These are phyloP conservation scores for Spergularia marina DNA, from an alignment of 148 eudicot genomes.

Conservation along the genomic window DNA sequence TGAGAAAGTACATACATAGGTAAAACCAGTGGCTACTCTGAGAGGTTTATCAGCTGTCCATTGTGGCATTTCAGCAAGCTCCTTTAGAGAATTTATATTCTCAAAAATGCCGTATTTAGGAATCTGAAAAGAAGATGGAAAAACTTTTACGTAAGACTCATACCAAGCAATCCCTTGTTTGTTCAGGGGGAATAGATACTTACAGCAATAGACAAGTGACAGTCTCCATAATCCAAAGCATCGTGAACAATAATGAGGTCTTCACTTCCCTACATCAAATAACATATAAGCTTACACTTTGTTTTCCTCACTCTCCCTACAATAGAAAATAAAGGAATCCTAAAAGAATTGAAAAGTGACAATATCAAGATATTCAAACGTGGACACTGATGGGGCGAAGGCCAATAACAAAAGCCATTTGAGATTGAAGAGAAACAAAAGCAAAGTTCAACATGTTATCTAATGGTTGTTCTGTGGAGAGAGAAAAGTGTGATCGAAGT, in stretches of 20 bases:
- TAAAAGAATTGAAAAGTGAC: too few species aligned
- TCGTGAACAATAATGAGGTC: constrained; percentile 88
- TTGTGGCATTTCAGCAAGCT: constrained; percentile 92
- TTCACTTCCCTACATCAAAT: constrained; percentile 65
- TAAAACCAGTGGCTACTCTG: constrained; percentile 90
- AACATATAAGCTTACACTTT: background rate
- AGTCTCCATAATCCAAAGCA: constrained; percentile 78
- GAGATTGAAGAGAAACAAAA: too few species aligned
- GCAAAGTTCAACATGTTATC: too few species aligned
- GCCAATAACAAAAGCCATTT: too few species aligned
- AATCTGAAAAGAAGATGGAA: constrained; percentile 42
- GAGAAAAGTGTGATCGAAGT: too few species aligned
- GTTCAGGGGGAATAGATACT: constrained; percentile 26
- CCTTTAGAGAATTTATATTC: constrained; percentile 78
- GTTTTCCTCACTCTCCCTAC: background rate
- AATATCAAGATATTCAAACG: too few species aligned
- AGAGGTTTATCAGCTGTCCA: constrained; percentile 95
- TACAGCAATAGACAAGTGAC: constrained; percentile 89
- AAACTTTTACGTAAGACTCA: background rate
- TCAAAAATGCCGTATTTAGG: constrained; percentile 96
- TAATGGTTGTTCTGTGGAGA: too few species aligned
- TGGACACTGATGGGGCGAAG: too few species aligned
- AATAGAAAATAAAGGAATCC: background rate
- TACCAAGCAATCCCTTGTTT: background rate
- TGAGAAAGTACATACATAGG: constrained; percentile 55